Evolutionary conservation across 139 green algal species (phyloP).

Genomic region (Tetraselmis striata): DNA sequence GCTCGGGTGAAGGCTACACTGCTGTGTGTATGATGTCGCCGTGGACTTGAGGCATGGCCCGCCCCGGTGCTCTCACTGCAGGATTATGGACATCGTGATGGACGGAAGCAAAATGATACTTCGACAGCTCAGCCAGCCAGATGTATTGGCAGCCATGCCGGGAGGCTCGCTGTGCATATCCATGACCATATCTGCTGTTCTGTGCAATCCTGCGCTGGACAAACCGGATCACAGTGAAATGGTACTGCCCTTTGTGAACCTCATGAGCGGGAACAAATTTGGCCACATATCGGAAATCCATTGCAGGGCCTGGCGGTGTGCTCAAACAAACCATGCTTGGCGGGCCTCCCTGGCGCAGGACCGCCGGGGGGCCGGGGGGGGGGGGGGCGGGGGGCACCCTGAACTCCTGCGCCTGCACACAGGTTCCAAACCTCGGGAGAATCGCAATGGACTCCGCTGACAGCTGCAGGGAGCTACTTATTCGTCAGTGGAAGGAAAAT

Average conservation of each 20-base stretch:
- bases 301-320: not conserved
- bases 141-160: not conserved
- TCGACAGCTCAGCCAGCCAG: not conserved
- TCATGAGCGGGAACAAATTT: no score
- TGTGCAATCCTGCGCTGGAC: not conserved
- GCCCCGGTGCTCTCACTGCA: no score
- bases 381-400: no score
- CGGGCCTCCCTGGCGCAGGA: no score
- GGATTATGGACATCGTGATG: not conserved
- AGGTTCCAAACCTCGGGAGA: not conserved
- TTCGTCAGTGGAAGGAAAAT: not conserved
- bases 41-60: no score
- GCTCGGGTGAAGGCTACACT: no score
- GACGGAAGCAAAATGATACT: not conserved
- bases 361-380: no score
- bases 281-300: no score
- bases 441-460: not conserved
- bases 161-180: not conserved
- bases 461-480: not conserved
- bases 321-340: no score
- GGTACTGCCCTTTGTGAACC: no score
- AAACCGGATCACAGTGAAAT: not conserved
- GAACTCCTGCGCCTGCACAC: no score
- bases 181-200: not conserved
- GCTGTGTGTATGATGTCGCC: no score